Evolutionary conservation across 2,329 filamentous ascomycete genomes (phyloP).

Genomic region (Pseudogymnoascus sp.): DNA sequence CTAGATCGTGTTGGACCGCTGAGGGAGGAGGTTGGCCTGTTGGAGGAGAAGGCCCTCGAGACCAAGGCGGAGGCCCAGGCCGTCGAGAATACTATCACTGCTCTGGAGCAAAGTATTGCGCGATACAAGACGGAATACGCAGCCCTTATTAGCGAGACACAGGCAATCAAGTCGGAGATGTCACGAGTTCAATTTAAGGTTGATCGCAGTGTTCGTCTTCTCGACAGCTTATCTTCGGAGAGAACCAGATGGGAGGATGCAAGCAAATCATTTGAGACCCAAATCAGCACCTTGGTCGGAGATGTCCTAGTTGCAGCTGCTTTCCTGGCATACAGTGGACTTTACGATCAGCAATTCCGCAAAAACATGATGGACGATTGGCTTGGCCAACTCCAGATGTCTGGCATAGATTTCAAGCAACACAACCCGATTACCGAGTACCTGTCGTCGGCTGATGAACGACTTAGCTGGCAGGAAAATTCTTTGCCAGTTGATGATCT

Average conservation of each 20-base stretch:
- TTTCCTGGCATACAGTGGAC: conserved; percentile 91
- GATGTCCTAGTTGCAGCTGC: conserved; percentile 95
- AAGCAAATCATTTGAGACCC: conserved; percentile 95
- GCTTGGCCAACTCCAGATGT: conserved; percentile 84
- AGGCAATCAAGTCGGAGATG: conserved; percentile 97
- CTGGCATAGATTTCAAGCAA: conserved; percentile 87
- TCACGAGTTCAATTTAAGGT: conserved; percentile 94
- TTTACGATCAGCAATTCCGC: conserved; percentile 96
- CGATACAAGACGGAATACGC: conserved; percentile 96
- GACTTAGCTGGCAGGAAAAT: conserved; percentile 90
- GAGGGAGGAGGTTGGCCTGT: conserved; percentile 75
- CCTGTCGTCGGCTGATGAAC: conserved; percentile 89
- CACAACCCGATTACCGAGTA: conserved; percentile 95
- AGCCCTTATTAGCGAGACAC: conserved; percentile 88
- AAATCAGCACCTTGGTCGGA: conserved; percentile 91
- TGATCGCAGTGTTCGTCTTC: conserved; percentile 83
- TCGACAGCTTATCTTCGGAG: conserved; percentile 93
- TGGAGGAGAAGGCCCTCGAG: conserved; percentile 81
- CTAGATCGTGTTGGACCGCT: conserved; percentile 87
- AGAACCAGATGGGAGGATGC: conserved; percentile 90
- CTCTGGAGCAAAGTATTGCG: conserved; percentile 81
- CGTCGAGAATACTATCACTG: conserved; percentile 76
- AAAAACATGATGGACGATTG: conserved; percentile 98
- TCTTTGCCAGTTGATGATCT: conserved; percentile 90
- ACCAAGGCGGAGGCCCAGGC: conserved; percentile 91